Base-by-base conservation (phyloP, 345 rosid species). In the Salix purpurea region DNA sequence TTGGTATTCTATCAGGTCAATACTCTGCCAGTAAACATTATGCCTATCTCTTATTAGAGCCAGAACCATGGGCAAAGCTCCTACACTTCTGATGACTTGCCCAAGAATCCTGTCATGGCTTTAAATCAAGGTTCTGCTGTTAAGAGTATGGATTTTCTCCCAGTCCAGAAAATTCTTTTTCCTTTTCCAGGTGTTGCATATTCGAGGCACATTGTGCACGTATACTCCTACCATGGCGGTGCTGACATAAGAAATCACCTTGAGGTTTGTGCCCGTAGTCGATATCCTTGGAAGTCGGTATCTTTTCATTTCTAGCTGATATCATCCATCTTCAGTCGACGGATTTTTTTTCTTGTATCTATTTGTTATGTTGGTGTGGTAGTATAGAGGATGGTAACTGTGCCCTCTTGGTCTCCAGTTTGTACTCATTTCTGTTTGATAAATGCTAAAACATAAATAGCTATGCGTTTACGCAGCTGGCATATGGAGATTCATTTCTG, bases 131-230 rank as follows among this genome's bases (percentile, higher is more conserved):
- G 92, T 32, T 88, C 95, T 74, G 81, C 89, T 74, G 92, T 87
- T 72, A 90, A 81, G 88, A 94, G 97, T 86, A 94, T 94, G 94
- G 97, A 90, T 85, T 94, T 94, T 78, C 97, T 90, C 83, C 97
- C 97, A 0, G 61, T 83, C 74, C 92, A 90, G 81, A 95, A 90
- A 81, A 90, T 84, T 79, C 79, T 80, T 72, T 21, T 67, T 67
- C 70, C 32, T 75, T 67, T 71, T 83, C 68, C 82, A 94, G 97
- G 97, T 21, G 92, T 94, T 73, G 98, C 97, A 60, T 94, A 91
- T 78, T 91, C 97, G 26, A 91, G 86, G 85, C 85, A 90, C 84
- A 84, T 91, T 61, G 91, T 94, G 79, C 98, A 94, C 74, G 73
- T 94, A 34, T 94, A 89, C 76, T 83, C 91, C 18, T 90, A 87